phyloP scores from a whole-genome alignment of 2,329 filamentous ascomycete genomes.

The Ascochyta clinopodiicola region DNA sequence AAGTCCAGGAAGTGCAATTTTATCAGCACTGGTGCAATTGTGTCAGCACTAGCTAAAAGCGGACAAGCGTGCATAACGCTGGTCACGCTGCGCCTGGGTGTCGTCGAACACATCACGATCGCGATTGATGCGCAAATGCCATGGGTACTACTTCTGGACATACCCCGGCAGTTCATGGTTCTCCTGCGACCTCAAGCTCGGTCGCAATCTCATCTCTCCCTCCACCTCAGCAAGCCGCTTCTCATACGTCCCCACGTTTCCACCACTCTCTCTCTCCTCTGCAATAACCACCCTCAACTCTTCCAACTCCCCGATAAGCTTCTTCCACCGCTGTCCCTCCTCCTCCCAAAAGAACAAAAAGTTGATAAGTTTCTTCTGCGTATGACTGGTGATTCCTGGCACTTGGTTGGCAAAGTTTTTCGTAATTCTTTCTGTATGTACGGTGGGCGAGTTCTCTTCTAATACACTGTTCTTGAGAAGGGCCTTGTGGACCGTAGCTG shows the following conservation, averaged over 20 bases:
- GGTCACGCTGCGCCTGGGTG: background rate
- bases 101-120: background rate
- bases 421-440: constrained; percentile 8
- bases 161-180: background rate
- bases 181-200: constrained; percentile 3
- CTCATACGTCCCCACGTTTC: constrained; percentile 5
- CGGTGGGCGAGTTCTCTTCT: background rate
- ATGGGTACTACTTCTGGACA: background rate
- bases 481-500: background rate
- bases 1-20: constrained; percentile 4
- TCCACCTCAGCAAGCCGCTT: constrained; percentile 13
- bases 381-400: constrained; percentile 3
- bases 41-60: background rate
- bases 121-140: too few species aligned
- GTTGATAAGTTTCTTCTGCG: constrained; percentile 14
- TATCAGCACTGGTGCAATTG: background rate
- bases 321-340: constrained; percentile 6
- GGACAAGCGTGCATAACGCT: background rate
- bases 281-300: constrained; percentile 6
- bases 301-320: constrained; percentile 3
- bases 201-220: constrained; percentile 1
- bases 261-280: constrained; percentile 1
- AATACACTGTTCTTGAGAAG: constrained; percentile 8
- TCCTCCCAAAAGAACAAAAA: constrained; percentile 16
- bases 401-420: constrained; percentile 10